Base-by-base conservation (phyloP, 2,329 filamentous ascomycete genomes). In the Penicillium olsonii region DNA sequence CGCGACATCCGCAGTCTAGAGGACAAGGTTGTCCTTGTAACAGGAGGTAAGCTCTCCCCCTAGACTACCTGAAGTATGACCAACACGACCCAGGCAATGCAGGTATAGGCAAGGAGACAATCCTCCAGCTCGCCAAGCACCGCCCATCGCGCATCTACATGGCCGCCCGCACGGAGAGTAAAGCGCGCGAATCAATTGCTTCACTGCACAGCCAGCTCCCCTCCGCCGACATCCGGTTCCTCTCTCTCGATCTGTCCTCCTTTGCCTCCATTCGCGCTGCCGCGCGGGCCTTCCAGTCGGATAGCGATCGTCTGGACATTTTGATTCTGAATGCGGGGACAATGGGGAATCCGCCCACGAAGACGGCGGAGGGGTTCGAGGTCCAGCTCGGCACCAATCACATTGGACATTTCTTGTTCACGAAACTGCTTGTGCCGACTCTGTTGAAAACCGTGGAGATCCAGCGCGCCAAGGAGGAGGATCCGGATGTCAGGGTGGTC, bases 91-190 rank as follows among this genome's bases (percentile, higher is more conserved):
- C 39, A 75, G 75, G 76, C 22, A 78, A 77, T 53, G 58, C 65
- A 20, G 76, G 76, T 8, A 67, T 78, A 20, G 77, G 77, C 27
- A 72, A 71, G 61, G 72, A 78, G 55, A 75, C 76, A 7, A 63
- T 80, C 37, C 59, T 73, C 29, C 71, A 76, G 44, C 69, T 82
- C 37, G 75, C 75, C n/a, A 70, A 68, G 48, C 80, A 83, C 60
- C 62, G 69, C 7, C 79, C 81, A 2, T 67, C 69, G 1, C 75
- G 80, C 48, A 78, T 84, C 52, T 83, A 79, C 67, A 74, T 84
- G 50, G 78, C 74, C 12, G 79, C 78, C 2, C 76, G 80, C 38
- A 77, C 69, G 17, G 67, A 67, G 42, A 55, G 62, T 35, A 68
- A 74, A 38, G 74, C 74, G 10, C 74, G 70, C 17, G 68, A 73